Evolutionary conservation across 768 basidiomycete genomes (phyloP), one percentile per base, ranked within the genome.

Genomic region (Nevesoporus exiguus): DNA sequence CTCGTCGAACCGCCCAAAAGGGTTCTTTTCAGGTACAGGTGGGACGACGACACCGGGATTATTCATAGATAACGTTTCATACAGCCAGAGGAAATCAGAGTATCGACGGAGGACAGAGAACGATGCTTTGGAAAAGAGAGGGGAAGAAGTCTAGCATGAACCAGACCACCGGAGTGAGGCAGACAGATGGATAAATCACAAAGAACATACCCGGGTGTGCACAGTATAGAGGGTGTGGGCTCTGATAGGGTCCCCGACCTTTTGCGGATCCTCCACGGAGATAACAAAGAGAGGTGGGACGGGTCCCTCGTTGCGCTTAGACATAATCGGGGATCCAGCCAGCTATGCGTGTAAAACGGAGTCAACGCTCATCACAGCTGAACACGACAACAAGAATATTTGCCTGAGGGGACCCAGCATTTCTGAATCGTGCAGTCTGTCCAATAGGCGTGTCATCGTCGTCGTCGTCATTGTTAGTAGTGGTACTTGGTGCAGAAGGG

Each of bases 41-140:
- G 97, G 97, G 0, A 99, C 93, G 36, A 98, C 88, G 2, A 98
- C 94, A 9, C 97, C 97, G 3, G 96, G 95, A 65, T 98, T 98
- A 71, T 98, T 98, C 61, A 73, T 68, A 0, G 85, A 86, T 2
- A 99, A 80, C 0, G 88, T 84, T 64, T 94, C 93, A 69, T 91
- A 97, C 1, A 99, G 72, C 97, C 97, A 98, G 19, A 98, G 80
- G 64, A 98, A 99, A 71, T 99, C 96, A 7, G 92, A 93, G 71
- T 97, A 99, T 30, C 97, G 86, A n/a, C 97, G 82, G 1, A 99
- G 83, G 48, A 98, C 97, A 3, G 94, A 95, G 69, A 97, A 96
- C 1, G 84, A 75, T 1, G 85, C 81, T 75, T 90, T 92, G 59
- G 85, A 82, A 73, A 81, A 98, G 24, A 86, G 73, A 0, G 90